Evolutionary conservation across 73 alveolate species (phyloP), one percentile per base, ranked within the genome.

Genomic region (Blepharisma japonicum): DNA sequence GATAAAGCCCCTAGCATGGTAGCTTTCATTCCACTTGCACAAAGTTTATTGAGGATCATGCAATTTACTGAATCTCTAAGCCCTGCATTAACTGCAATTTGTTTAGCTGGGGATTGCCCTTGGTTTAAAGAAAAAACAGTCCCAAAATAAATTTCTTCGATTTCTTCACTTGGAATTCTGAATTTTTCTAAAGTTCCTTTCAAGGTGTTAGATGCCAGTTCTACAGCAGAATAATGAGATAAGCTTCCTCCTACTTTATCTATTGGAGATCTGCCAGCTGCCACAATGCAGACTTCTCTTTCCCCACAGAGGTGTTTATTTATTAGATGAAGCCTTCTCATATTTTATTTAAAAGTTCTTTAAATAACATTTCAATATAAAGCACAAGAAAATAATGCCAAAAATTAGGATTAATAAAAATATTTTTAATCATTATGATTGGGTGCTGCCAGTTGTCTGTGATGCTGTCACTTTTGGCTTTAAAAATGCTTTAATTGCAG

Each of bases 1-100:
- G 90, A 71, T 54, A 82, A 84, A 25, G 96, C 89, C 6, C 92
- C 98, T 45, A 89, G 74, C 90, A 82, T 87, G 32, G 91, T 86
- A 18, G 96, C 81, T 79, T 91, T 94, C 97, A 94, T 77, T 47
- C 97, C 98, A 68, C 94, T 79, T 50, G 96, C 95, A 27, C 93
- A 86, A 76, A 71, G 68, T 45, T 70, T 70, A 45, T 70, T 70
- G 25, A 70, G 32, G 4, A 20, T 39, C 42, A 47, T 38, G 4
- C 56, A 39, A n/a, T 9, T 11, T 0, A 45, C 61, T 9, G 20
- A n/a, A 45, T 70, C 80, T 2, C 42, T 9, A 14, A 70, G 56
- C 14, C 80, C 80, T 45, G 80, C 80, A 14, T 38, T 23, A 7
- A 70, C 20, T 11, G 68, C 66, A n/a, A 54, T 54, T 70, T 70